Evolutionary conservation across 148 eudicot genomes (phyloP).

Genomic region (Dianthus caryophyllus): DNA sequence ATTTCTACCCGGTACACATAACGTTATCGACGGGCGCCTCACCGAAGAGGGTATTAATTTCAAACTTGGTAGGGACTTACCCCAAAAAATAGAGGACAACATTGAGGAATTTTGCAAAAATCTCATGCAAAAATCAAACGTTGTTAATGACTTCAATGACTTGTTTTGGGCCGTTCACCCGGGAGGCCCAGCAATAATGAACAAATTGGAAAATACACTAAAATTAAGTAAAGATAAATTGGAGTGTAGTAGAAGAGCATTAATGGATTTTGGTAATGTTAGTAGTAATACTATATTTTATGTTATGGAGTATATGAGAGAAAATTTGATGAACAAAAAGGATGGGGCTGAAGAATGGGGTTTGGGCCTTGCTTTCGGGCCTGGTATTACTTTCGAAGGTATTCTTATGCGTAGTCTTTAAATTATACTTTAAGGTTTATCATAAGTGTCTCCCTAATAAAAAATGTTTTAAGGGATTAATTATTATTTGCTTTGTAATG

Average conservation of each 20-base stretch:
- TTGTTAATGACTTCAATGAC: conserved; percentile 45
- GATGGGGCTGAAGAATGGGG: conserved; percentile 64
- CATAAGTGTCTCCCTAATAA: conserved; percentile 2
- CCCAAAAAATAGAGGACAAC: conserved; percentile 59
- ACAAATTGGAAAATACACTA: conserved; percentile 43
- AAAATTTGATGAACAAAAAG: conserved; percentile 35
- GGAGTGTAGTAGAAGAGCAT: conserved; percentile 60
- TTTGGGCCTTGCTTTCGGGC: conserved; percentile 76
- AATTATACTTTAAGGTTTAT: not conserved
- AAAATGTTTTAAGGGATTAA: not conserved
- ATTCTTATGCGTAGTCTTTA: conserved; percentile 63
- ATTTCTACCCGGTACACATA: conserved; percentile 60
- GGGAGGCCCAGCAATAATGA: conserved; percentile 73
- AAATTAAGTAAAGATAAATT: conserved; percentile 36
- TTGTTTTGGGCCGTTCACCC: conserved; percentile 80
- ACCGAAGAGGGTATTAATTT: conserved; percentile 73
- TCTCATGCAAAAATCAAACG: conserved; percentile 38
- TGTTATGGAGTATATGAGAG: conserved; percentile 71
- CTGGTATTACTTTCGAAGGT: conserved; percentile 81
- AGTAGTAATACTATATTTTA: conserved; percentile 74
- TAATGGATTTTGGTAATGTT: conserved; percentile 79
- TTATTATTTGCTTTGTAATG: not conserved
- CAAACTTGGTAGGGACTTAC: conserved; percentile 62
- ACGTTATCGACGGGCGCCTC: conserved; percentile 53
- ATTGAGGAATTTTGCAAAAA: conserved; percentile 69